Evolutionary conservation across 257 asterid species (phyloP).

Genomic region (Scutellaria baicalensis): DNA sequence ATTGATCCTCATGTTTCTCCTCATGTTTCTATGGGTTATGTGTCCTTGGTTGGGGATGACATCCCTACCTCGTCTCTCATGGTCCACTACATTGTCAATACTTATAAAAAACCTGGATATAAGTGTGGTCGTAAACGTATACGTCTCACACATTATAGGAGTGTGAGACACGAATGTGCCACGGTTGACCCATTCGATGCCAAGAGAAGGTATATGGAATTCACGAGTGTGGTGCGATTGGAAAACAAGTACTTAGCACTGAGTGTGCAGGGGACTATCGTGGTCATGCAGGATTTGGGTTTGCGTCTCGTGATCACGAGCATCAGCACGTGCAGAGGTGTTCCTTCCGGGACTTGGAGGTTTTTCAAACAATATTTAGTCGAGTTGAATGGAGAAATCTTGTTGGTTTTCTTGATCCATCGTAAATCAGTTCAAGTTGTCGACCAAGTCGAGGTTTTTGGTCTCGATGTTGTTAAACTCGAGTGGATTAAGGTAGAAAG

Average conservation of each 20-base stretch:
- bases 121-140: no score
- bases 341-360: constrained; percentile 19
- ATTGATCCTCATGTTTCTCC: no score
- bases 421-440: neutral
- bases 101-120: no score
- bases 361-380: constrained; percentile 21
- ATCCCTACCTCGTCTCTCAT: no score
- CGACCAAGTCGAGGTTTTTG: neutral
- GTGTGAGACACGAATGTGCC: neutral
- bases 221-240: constrained; percentile 13
- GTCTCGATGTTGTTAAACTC: neutral
- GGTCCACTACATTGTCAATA: no score
- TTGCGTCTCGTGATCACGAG: neutral
- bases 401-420: neutral
- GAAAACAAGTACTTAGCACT: constrained; percentile 19
- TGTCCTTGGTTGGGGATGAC: no score
- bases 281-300: constrained; percentile 9
- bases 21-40: no score
- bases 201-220: neutral
- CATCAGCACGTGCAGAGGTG: constrained; percentile 9
- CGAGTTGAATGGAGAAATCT: constrained; percentile 10
- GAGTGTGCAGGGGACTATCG: constrained; percentile 31
- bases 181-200: neutral
- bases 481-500: constrained; percentile 9
- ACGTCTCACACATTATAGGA: no score